These are phyloP conservation scores for Solioccasus polychromus DNA, from an alignment of 768 basidiomycete species.

Conservation along the genomic window DNA sequence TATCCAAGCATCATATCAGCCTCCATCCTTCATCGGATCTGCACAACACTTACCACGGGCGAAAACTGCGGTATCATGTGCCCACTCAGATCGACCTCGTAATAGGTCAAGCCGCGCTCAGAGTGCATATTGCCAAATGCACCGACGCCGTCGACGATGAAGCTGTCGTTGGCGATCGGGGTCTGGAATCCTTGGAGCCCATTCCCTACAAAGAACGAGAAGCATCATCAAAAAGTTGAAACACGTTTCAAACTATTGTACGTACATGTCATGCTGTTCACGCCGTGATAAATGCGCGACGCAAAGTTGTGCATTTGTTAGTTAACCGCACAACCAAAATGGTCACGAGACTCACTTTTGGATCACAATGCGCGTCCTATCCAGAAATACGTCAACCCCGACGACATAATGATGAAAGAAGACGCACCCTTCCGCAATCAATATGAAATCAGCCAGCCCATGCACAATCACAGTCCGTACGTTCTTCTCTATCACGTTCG, in stretches of 20 bases:
- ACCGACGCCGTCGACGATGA: slow-evolving; percentile 69
- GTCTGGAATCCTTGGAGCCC: slow-evolving; percentile 73
- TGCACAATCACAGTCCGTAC: slow-evolving; percentile 66
- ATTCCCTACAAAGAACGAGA: slow-evolving; percentile 42
- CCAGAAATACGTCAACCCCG: background rate
- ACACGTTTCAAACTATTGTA: background rate
- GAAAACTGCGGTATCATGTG: slow-evolving; percentile 77
- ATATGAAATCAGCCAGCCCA: slow-evolving; percentile 68
- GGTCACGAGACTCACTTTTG: slow-evolving; percentile 48
- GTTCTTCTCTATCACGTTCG: slow-evolving; percentile 75
- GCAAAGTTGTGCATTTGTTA: background rate
- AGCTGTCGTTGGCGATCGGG: slow-evolving; percentile 61
- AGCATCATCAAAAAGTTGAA: background rate
- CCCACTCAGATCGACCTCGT: slow-evolving; percentile 65
- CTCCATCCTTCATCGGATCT: background rate
- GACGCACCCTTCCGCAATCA: slow-evolving; percentile 70
- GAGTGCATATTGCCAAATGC: slow-evolving; percentile 61
- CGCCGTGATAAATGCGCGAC: background rate
- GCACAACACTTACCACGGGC: slow-evolving; percentile 44
- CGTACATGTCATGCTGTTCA: slow-evolving; percentile 41
- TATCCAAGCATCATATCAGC: slow-evolving; percentile 20
- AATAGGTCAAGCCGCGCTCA: slow-evolving; percentile 66
- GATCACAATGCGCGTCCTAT: slow-evolving; percentile 57
- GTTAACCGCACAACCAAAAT: background rate
- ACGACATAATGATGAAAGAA: background rate